Conservation (phyloP, 306 rosid species). For the Cucurbita argyrosperma region DNA sequence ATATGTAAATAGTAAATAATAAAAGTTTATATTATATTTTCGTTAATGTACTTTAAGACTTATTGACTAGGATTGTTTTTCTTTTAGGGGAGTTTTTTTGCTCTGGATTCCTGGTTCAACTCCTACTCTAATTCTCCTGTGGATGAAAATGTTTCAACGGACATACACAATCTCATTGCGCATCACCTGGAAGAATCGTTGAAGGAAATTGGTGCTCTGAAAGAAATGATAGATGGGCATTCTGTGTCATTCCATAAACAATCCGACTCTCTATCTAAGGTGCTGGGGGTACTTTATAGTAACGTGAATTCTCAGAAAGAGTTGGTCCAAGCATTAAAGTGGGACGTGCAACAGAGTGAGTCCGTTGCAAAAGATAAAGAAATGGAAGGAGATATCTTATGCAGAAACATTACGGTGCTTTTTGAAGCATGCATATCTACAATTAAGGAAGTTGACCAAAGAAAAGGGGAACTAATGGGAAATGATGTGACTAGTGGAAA, state of each 20-base stretch:
- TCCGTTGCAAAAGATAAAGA: constrained; percentile 29
- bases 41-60: background rate
- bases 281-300: constrained; percentile 26
- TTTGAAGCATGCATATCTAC: constrained; percentile 50
- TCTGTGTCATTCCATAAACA: constrained; percentile 38
- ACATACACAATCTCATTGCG: constrained; percentile 18
- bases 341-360: constrained; percentile 25
- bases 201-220: constrained; percentile 32
- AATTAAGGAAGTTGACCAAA: constrained; percentile 35
- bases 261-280: constrained; percentile 28
- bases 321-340: constrained; percentile 39
- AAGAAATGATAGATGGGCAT: constrained; percentile 39
- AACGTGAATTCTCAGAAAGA: constrained; percentile 54
- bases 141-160: constrained; percentile 31
- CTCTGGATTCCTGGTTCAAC: constrained; percentile 36
- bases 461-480: constrained; percentile 54
- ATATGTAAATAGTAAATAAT: background rate
- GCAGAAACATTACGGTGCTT: constrained; percentile 37
- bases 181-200: constrained; percentile 43
- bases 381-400: constrained; percentile 37
- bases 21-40: background rate
- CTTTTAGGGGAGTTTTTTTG: constrained; percentile 27
- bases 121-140: constrained; percentile 20
- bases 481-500: constrained; percentile 20
- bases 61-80: constrained; percentile 5